Percentiles rank a stretch among this genome's conserved stretches.
phyloP scores from a whole-genome alignment of 805 yeast species.

The Pichia ethanolica region DNA sequence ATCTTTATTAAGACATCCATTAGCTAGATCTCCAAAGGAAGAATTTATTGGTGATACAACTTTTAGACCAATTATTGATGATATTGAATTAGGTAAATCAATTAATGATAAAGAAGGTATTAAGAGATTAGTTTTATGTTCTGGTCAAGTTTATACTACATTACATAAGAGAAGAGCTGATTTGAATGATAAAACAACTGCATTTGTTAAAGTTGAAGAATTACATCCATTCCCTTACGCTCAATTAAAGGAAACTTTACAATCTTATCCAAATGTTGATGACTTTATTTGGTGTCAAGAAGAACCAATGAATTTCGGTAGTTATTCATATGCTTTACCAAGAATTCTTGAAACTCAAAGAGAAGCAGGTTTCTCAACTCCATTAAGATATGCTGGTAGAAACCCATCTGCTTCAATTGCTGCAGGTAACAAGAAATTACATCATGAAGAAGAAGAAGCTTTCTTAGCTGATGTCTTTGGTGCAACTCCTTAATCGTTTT shows the following conservation, averaged over 20 bases:
- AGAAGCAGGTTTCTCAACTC: slow-evolving; percentile 58
- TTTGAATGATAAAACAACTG: slow-evolving; percentile 72
- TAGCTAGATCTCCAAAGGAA: slow-evolving; percentile 76
- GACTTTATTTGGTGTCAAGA: slow-evolving; percentile 97
- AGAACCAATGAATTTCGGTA: slow-evolving; percentile 97
- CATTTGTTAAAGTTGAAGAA: slow-evolving; percentile 86
- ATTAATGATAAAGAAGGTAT: slow-evolving; percentile 75
- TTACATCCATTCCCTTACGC: slow-evolving; percentile 98
- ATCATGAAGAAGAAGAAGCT: slow-evolving; percentile 78
- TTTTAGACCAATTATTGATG: slow-evolving; percentile 96
- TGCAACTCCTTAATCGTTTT: slow-evolving; percentile 1
- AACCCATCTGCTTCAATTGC: slow-evolving; percentile 98
- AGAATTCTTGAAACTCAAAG: slow-evolving; percentile 70
- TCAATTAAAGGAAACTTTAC: slow-evolving; percentile 77
- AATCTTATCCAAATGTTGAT: slow-evolving; percentile 71
- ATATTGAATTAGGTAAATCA: slow-evolving; percentile 71
- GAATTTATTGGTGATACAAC: slow-evolving; percentile 90
- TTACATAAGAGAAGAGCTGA: slow-evolving; percentile 82
- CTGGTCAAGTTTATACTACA: slow-evolving; percentile 95
- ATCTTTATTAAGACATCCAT: slow-evolving; percentile 91
- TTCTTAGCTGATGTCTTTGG: slow-evolving; percentile 73
- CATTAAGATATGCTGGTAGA: slow-evolving; percentile 89
- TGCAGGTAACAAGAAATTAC: slow-evolving; percentile 90
- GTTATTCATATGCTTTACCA: slow-evolving; percentile 74
- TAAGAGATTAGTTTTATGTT: slow-evolving; percentile 74